phyloP scores from a whole-genome alignment of 2,329 filamentous ascomycete species.

The Spiromastix sp. region DNA sequence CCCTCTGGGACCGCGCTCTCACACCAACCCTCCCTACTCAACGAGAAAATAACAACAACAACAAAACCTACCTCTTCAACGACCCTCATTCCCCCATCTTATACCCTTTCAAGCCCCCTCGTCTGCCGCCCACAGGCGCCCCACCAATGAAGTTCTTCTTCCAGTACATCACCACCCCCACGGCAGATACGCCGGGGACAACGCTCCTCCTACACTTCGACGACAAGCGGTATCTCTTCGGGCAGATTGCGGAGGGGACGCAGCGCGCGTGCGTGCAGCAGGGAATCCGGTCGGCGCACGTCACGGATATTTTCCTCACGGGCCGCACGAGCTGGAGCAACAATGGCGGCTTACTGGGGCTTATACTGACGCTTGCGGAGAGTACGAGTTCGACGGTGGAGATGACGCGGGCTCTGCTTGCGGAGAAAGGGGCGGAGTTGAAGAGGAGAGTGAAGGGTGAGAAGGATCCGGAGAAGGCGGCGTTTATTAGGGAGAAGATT shows the following conservation, averaged over 20 bases:
- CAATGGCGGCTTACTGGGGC: conserved; percentile 71
- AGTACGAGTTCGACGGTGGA: conserved; percentile 40
- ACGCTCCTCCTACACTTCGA: conserved; percentile 70
- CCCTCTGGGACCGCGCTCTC: not conserved
- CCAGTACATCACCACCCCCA: conserved; percentile 70
- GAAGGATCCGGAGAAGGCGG: conserved; percentile 26
- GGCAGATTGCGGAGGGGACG: conserved; percentile 70
- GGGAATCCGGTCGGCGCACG: conserved; percentile 52
- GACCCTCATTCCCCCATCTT: conserved; percentile 10
- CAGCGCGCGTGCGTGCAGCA: conserved; percentile 67
- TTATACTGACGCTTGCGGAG: conserved; percentile 77
- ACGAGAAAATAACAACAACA: not conserved
- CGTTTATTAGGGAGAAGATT: conserved; percentile 16
- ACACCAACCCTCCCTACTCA: not conserved
- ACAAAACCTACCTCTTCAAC: not conserved
- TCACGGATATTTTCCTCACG: conserved; percentile 72
- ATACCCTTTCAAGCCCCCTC: conserved; percentile 6
- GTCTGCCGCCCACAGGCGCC: not conserved
- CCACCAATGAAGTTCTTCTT: conserved; percentile 59
- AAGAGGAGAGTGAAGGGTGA: conserved; percentile 10
- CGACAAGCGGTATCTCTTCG: conserved; percentile 73
- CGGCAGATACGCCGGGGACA: conserved; percentile 77
- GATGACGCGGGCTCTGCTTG: conserved; percentile 22
- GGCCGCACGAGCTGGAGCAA: conserved; percentile 66
- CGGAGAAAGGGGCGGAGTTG: conserved; percentile 26